A percentile compares a stretch with the other conserved stretches of the same genome.
Conservation (phyloP, 140 eudicot genomes). For the Cichorium intybus region DNA sequence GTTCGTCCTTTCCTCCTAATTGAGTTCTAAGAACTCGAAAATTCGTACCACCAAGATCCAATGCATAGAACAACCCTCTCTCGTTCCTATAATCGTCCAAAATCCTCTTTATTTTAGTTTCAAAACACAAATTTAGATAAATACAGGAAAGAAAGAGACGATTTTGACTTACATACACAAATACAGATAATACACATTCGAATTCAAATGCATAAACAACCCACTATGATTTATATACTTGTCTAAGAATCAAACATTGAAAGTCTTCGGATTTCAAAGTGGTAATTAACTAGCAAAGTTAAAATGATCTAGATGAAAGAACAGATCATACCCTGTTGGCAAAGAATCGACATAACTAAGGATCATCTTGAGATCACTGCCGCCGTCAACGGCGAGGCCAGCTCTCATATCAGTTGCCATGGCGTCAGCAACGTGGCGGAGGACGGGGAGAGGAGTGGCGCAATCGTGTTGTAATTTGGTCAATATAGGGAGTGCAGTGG, state of each 20-base stretch:
- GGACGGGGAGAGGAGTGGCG: conserved; percentile 68
- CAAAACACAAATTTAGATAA: neutral
- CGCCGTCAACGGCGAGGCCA: conserved; percentile 66
- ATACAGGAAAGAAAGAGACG: neutral
- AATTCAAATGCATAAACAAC: neutral
- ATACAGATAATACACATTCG: neutral
- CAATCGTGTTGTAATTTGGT: conserved; percentile 55
- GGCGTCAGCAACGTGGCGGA: conserved; percentile 76
- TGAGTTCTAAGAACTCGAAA: conserved; percentile 84
- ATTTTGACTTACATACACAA: conserved; percentile 16
- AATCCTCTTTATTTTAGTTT: neutral
- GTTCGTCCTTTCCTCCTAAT: conserved; percentile 75
- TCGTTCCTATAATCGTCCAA: conserved; percentile 53
- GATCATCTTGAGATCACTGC: conserved; percentile 77
- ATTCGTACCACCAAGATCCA: conserved; percentile 95
- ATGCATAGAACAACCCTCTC: conserved; percentile 77
- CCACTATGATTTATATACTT: neutral
- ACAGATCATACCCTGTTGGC: conserved; percentile 68
- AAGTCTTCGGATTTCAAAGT: neutral
- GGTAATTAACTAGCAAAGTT: conserved; percentile 8
- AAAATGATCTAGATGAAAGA: neutral
- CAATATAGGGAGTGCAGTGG: conserved; percentile 43
- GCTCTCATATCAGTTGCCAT: conserved; percentile 81
- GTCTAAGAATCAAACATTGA: neutral
- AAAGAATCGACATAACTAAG: conserved; percentile 73